Base-by-base conservation (phyloP, 2,329 filamentous ascomycete genomes). In the Endocalyx cinctus region DNA sequence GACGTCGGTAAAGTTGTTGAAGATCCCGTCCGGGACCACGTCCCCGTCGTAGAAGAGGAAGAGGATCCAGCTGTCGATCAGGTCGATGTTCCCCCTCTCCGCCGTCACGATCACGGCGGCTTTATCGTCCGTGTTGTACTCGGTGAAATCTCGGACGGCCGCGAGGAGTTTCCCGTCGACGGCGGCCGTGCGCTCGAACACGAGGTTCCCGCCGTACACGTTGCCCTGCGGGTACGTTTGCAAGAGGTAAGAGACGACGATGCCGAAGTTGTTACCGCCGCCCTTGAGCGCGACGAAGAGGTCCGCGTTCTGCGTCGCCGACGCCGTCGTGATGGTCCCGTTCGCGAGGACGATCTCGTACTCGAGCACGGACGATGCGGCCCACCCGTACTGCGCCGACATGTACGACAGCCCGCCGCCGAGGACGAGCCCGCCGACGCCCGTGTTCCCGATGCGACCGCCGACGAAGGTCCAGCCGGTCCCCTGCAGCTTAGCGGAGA, bases 31-130 rank as follows among this genome's bases (percentile, higher is more conserved):
- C 1, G 77, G 75, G 1, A 69, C 67, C 15, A 54, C 51, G 0
- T 64, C 60, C 4, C 72, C 78, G 50, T 82, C 73, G 50, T 80
- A 81, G 59, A 79, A 80, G 25, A 77, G 53, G 56, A 81, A 80
- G 37, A 82, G 58, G 38, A 77, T 67, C 72, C 74, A 79, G 5
- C 69, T 62, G 42, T 79, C 64, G 33, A 76, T 45, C 2, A 67
- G 42, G 17, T 62, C 58, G 6, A 66, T 49, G 3, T 55, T 51
- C 3, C 63, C 62, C 13, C 69, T 61, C 42, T 74, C 65, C 4
- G 67, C 64, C 0, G 74, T 80, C 18, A 73, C 58, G 38, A 81
- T 80, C 26, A 82, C 67, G 5, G 69, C 74, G 0, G 76, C 77
- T 49, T 75, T 77, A 43, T 70, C 62, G 41, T 82, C 76, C 1